Conservation (phyloP, 169 alveolate species). For the Perkinsus chesapeaki region DNA sequence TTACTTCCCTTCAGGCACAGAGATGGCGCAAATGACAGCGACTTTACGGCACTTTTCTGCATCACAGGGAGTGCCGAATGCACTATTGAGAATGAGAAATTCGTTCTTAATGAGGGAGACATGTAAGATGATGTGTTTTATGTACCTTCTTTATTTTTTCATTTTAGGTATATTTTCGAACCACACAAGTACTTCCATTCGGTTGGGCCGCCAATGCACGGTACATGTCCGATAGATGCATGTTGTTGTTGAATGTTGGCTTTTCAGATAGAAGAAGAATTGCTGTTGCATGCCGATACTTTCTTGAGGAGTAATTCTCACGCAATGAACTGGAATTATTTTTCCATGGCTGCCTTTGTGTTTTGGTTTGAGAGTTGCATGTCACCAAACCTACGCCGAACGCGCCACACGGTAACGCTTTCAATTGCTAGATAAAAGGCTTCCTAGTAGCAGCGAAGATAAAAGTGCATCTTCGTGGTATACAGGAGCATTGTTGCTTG, state of each 20-base stretch:
- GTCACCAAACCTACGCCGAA: too few relatives aligned
- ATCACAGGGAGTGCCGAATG: neutral
- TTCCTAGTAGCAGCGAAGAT: too few relatives aligned
- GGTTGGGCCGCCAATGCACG: neutral
- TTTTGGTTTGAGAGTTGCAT: too few relatives aligned
- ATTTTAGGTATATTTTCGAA: neutral
- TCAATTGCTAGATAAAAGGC: too few relatives aligned
- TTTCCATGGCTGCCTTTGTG: neutral
- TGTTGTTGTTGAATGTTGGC: neutral
- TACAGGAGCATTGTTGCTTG: too few relatives aligned
- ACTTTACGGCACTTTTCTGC: neutral
- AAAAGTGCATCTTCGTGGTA: too few relatives aligned
- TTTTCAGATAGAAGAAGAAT: neutral
- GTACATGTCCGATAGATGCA: neutral
- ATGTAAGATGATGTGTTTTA: neutral
- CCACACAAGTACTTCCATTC: neutral
- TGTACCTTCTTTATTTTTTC: neutral
- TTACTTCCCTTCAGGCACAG: neutral
- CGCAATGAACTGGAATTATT: neutral
- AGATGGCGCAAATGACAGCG: neutral
- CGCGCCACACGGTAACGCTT: too few relatives aligned
- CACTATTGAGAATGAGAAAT: neutral
- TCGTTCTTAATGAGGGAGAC: neutral
- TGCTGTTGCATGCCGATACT: neutral
- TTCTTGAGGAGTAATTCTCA: neutral